Percentiles rank a stretch among this genome's conserved stretches.
These are phyloP conservation scores for Tephrocybe rancida DNA, from an alignment of 768 basidiomycete genomes.

Conservation along the genomic window DNA sequence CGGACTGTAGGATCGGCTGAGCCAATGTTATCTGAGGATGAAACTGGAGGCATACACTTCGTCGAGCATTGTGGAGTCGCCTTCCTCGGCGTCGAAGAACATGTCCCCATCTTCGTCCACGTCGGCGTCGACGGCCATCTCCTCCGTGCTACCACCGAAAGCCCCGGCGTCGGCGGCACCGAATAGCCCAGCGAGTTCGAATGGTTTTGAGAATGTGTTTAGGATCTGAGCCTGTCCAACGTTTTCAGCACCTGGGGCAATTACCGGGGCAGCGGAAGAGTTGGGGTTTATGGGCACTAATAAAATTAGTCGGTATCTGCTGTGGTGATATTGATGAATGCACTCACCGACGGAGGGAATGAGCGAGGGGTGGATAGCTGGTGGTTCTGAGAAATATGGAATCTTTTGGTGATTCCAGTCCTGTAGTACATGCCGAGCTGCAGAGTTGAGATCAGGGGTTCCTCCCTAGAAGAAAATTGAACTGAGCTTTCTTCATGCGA, in stretches of 20 bases:
- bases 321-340: neutral
- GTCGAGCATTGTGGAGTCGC: slow-evolving; percentile 35
- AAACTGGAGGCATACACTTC: slow-evolving; percentile 32
- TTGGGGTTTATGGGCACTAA: slow-evolving; percentile 27
- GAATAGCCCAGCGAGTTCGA: slow-evolving; percentile 80
- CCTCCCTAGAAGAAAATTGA: slow-evolving; percentile 61
- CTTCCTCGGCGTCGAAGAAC: slow-evolving; percentile 45
- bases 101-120: slow-evolving; percentile 45
- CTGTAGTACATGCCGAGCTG: slow-evolving; percentile 78
- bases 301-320: neutral
- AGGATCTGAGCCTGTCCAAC: slow-evolving; percentile 85
- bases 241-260: slow-evolving; percentile 76
- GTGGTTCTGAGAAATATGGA: slow-evolving; percentile 83
- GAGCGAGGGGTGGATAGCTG: slow-evolving; percentile 74
- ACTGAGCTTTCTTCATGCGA: neutral
- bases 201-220: slow-evolving; percentile 69
- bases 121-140: slow-evolving; percentile 46
- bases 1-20: slow-evolving; percentile 17
- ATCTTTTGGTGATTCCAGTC: slow-evolving; percentile 99
- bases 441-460: slow-evolving; percentile 81
- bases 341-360: slow-evolving; percentile 54
- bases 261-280: slow-evolving; percentile 28
- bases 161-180: slow-evolving; percentile 82
- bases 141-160: slow-evolving; percentile 50
- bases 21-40: neutral